phyloP scores from a whole-genome alignment of 495 filamentous ascomycete species.

The Apodospora peruviana region DNA sequence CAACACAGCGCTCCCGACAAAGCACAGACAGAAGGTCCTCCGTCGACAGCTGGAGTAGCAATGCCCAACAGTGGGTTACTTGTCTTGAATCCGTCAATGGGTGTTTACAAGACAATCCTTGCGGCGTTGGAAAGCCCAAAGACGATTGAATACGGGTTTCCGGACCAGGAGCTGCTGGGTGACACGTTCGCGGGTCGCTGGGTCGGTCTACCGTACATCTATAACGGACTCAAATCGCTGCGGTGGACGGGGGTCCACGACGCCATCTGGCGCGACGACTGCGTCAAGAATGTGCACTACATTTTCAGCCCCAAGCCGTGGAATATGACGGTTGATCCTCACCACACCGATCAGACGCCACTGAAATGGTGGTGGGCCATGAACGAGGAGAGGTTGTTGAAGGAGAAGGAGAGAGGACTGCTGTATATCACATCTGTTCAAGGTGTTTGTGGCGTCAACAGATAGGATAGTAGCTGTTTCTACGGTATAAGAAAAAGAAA shows the following conservation, averaged over 20 bases:
- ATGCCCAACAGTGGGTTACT: conserved; percentile 62
- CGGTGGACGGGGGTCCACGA: conserved; percentile 62
- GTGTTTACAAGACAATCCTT: conserved; percentile 52
- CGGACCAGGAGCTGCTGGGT: conserved; percentile 68
- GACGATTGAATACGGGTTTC: conserved; percentile 57
- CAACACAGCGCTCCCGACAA: conserved; percentile 45
- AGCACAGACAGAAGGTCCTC: conserved; percentile 34
- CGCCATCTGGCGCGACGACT: conserved; percentile 67
- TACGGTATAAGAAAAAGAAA: too few relatives aligned
- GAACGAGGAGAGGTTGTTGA: too few relatives aligned
- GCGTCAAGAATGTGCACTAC: conserved; percentile 77
- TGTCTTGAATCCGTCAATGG: conserved; percentile 60
- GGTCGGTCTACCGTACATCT: conserved; percentile 70
- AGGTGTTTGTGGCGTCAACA: too few relatives aligned
- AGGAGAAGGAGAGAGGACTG: too few relatives aligned
- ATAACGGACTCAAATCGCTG: conserved; percentile 80
- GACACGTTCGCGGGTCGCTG: conserved; percentile 63
- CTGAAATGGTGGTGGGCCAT: too few relatives aligned
- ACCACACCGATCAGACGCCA: too few relatives aligned
- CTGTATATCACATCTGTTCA: too few relatives aligned
- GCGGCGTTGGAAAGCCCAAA: conserved; percentile 35
- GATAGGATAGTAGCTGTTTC: too few relatives aligned
- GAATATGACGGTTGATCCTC: conserved; percentile 50
- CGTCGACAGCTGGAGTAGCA: conserved; percentile 31
- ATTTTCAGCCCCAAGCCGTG: conserved; percentile 79